Percentiles rank a stretch among this genome's conserved stretches.
These are phyloP conservation scores for Tuber umbilicatum DNA, from an alignment of 495 filamentous ascomycete species.

Conservation along the genomic window DNA sequence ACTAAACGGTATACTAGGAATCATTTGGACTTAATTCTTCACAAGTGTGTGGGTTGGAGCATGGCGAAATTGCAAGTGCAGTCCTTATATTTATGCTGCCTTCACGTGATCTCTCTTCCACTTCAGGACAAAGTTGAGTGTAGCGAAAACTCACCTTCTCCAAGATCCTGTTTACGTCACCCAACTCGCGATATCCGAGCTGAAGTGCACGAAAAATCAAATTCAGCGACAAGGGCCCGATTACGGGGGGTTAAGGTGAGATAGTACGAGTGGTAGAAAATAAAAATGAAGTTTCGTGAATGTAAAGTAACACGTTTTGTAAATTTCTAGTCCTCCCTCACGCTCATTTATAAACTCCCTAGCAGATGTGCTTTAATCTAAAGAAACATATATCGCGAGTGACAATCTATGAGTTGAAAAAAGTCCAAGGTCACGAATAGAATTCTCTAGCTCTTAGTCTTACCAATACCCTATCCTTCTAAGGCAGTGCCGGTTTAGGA, in stretches of 20 bases:
- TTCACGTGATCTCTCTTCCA: no score
- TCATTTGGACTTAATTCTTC: no score
- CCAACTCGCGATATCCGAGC: neutral
- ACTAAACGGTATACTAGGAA: no score
- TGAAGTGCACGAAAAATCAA: neutral
- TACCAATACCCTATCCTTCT: neutral
- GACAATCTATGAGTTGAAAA: neutral
- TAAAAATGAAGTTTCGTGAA: neutral
- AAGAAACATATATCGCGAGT: neutral
- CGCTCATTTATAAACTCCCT: neutral
- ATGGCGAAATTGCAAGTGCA: no score
- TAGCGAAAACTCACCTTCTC: no score
- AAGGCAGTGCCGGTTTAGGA: neutral
- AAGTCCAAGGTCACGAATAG: neutral
- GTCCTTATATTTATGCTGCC: no score
- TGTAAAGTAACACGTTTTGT: neutral
- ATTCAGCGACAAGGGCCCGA: neutral
- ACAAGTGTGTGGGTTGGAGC: no score
- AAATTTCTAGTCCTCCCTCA: neutral
- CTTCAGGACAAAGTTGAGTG: no score
- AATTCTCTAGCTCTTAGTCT: neutral
- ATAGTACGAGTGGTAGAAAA: neutral
- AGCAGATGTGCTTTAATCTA: neutral
- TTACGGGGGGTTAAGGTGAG: neutral
- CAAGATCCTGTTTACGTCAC: neutral